A percentile compares a stretch with the other conserved stretches of the same genome.
Conservation (phyloP, 345 rosid species). For the Camelina sativa region DNA sequence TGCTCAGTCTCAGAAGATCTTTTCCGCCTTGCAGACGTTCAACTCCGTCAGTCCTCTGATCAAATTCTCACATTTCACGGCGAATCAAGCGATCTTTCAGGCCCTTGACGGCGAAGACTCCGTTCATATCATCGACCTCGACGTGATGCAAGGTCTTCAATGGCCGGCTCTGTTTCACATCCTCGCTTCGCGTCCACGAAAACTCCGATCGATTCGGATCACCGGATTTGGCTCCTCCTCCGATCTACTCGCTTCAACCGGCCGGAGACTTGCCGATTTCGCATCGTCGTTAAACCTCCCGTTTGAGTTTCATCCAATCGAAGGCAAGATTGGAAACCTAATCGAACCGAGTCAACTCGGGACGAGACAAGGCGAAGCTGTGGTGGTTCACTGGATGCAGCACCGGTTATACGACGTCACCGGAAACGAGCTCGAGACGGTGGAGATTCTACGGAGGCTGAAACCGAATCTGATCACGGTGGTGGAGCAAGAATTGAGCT, state of each 20-base stretch:
- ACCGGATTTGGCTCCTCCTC: conserved; percentile 89
- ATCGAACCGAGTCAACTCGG: conserved; percentile 64
- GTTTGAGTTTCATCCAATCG: conserved; percentile 76
- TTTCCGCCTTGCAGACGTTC: conserved; percentile 81
- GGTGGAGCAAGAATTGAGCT: conserved; percentile 88
- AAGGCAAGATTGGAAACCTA: conserved; percentile 78
- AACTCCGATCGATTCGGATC: conserved; percentile 74
- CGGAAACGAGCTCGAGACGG: conserved; percentile 67
- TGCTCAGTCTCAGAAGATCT: conserved; percentile 68
- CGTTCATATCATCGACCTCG: conserved; percentile 89
- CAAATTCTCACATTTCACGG: conserved; percentile 96
- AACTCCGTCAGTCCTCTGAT: conserved; percentile 78
- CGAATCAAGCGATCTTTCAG: conserved; percentile 91
- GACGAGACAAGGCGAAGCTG: conserved; percentile 63
- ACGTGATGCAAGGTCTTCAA: conserved; percentile 98
- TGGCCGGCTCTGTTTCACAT: conserved; percentile 99
- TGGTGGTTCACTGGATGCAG: conserved; percentile 97
- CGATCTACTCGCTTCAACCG: conserved; percentile 82
- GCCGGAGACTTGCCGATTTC: conserved; percentile 83
- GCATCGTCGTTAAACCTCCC: conserved; percentile 77
- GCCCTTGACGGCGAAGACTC: conserved; percentile 81
- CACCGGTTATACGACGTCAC: conserved; percentile 87
- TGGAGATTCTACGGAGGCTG: conserved; percentile 58
- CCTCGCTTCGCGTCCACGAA: conserved; percentile 79
- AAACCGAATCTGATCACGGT: conserved; percentile 78